Base-by-base conservation (phyloP, 2,329 filamentous ascomycete genomes). In the Calonectria honghensis region DNA sequence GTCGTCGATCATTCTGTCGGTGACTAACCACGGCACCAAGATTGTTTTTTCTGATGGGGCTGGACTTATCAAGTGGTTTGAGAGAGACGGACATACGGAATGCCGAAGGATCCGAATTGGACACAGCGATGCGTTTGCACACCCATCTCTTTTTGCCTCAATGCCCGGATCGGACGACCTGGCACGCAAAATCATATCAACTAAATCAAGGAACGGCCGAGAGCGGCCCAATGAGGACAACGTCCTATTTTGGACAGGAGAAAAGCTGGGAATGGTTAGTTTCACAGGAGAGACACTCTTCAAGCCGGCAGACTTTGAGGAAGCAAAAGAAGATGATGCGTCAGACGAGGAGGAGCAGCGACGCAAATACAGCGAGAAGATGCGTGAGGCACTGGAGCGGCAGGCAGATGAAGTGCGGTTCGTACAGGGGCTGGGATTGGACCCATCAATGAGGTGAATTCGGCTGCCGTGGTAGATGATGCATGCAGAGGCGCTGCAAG, bases 51-150 rank as follows among this genome's bases (percentile, higher is more conserved):
- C 95, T 3, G 96, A 98, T 81, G 94, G 94, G 0, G 92, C 95
- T 31, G 96, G 96, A 0, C 92, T 93, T 66, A 84, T 98, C 76
- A 96, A 95, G 83, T 98, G 96, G 96, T 92, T 97, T 57, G 96
- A 98, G 84, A 90, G 96, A 45, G 95, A 98, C 81, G 96, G 94
- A 0, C 88, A 89, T 74, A 92, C 91, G 7, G 90, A 93, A 78
- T 89, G 90, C 52, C 87, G 91, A 65, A 84, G 86, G 75, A 86
- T 89, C 75, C 88, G 86, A 77, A 89, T 93, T 35, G 90, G 91
- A 2, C 87, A 91, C 73, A 90, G 89, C 79, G 88, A 91, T 74
- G 80, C 84, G 63, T 82, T 85, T 32, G 85, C 86, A 54, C 85
- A 86, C 11, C 83, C 85, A 11, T 90, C 89, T 13, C 85, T 91